These are phyloP conservation scores for Hamiltosporidium tvaerminnensis DNA, from an alignment of 371 early-diverging fungal species.

Conservation along the genomic window DNA sequence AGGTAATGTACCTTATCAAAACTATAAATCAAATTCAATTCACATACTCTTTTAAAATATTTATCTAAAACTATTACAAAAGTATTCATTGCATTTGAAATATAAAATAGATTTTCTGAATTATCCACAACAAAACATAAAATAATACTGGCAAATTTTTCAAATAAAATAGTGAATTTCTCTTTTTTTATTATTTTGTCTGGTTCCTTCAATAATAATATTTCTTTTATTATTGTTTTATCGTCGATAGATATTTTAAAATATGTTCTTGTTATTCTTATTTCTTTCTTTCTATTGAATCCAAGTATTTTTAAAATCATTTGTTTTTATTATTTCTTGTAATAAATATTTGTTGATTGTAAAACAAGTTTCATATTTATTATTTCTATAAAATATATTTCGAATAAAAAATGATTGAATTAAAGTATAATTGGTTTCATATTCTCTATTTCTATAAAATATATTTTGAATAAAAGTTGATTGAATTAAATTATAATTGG, in stretches of 20 bases:
- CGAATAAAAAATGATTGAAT: too few relatives aligned
- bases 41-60: slow-evolving; percentile 9
- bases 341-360: too few relatives aligned
- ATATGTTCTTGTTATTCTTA: too few relatives aligned
- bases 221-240: not conserved
- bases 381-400: too few relatives aligned
- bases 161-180: slow-evolving; percentile 12
- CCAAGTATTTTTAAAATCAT: too few relatives aligned
- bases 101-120: slow-evolving; percentile 31
- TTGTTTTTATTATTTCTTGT: too few relatives aligned
- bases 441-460: too few relatives aligned
- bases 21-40: slow-evolving; percentile 23
- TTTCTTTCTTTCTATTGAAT: too few relatives aligned
- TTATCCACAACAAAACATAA: slow-evolving; percentile 22
- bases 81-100: slow-evolving; percentile 19
- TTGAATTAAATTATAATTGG: too few relatives aligned
- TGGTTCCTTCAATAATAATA: not conserved
- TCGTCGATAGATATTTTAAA: not conserved
- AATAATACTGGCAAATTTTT: slow-evolving; percentile 7
- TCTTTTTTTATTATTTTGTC: not conserved
- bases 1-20: slow-evolving; percentile 23
- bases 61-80: slow-evolving; percentile 11
- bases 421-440: too few relatives aligned
- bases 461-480: too few relatives aligned
- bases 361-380: too few relatives aligned